Evolutionary conservation across 495 filamentous ascomycete genomes (phyloP).

Genomic region (Trichoderma parareesei): DNA sequence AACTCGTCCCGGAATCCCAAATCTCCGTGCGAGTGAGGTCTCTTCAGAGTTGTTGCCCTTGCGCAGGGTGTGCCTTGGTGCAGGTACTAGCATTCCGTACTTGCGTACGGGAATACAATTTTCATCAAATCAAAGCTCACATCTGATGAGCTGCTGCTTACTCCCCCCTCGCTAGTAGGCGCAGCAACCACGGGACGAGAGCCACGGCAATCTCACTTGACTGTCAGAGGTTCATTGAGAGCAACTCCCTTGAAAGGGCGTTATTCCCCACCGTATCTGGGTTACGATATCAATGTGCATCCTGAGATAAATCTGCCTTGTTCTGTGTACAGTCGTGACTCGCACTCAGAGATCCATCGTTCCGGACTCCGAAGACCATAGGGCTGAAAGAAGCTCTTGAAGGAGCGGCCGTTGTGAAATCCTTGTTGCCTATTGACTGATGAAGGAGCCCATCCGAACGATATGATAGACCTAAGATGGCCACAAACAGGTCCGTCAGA

Average conservation of each 20-base stretch:
- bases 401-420: not conserved
- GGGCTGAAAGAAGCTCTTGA: not conserved
- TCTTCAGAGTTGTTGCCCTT: not conserved
- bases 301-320: too few relatives aligned
- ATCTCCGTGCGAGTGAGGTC: too few relatives aligned
- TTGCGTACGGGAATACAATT: not conserved
- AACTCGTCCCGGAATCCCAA: too few relatives aligned
- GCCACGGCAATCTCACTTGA: too few relatives aligned
- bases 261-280: too few relatives aligned
- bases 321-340: not conserved
- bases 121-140: constrained; percentile 1
- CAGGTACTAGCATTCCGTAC: not conserved
- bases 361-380: not conserved
- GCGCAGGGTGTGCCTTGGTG: not conserved
- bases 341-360: not conserved
- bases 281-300: too few relatives aligned
- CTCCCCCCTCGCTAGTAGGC: not conserved
- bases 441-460: not conserved
- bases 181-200: not conserved
- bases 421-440: not conserved
- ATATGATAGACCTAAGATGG: not conserved
- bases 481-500: not conserved
- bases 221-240: too few relatives aligned
- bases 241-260: too few relatives aligned
- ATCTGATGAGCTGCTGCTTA: not conserved